phyloP scores from a whole-genome alignment of 495 filamentous ascomycete genomes.

The Viridothelium virens region DNA sequence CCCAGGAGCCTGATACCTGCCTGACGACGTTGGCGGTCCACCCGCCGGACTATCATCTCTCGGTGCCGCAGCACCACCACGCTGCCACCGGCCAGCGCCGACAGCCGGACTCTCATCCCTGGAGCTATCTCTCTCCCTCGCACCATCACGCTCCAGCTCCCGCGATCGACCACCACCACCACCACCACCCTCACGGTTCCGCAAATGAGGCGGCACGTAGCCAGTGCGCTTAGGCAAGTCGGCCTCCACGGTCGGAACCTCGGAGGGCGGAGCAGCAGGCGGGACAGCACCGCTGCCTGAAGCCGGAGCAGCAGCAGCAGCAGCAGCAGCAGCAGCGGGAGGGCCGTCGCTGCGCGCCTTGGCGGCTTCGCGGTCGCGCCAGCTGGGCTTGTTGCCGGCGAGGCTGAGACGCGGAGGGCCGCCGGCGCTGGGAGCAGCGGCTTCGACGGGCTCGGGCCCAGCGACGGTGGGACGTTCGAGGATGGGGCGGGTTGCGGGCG shows the following conservation, averaged over 20 bases:
- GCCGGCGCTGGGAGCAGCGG: constrained; percentile 20
- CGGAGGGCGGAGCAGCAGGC: constrained; percentile 23
- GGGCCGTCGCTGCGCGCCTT: constrained; percentile 41
- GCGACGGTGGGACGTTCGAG: constrained; percentile 34
- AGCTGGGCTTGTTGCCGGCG: constrained; percentile 56
- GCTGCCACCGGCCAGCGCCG: constrained; percentile 18
- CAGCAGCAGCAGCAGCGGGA: constrained; percentile 31
- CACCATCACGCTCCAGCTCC: constrained; percentile 1
- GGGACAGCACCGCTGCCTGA: constrained; percentile 11
- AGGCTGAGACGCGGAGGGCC: constrained; percentile 64
- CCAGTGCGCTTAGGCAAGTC: constrained; percentile 22
- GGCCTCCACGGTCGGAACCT: constrained; percentile 23
- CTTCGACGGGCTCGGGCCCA: constrained; percentile 20
- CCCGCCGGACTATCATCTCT: constrained; percentile 24
- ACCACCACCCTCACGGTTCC: constrained; percentile 21
- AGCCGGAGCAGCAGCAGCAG: constrained; percentile 24
- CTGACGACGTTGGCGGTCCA: constrained; percentile 6
- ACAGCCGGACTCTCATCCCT: constrained; percentile 16
- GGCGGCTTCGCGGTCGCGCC: constrained; percentile 78
- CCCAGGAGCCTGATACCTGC: constrained; percentile 21
- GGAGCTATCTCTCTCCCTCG: constrained; percentile 13
- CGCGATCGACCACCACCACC: constrained; percentile 24
- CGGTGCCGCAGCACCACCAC: constrained; percentile 6
- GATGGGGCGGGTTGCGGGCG: constrained; percentile 29
- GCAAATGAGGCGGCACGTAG: constrained; percentile 35